Base-by-base conservation (phyloP, 2,329 filamentous ascomycete genomes). In the Eutypella sp. region DNA sequence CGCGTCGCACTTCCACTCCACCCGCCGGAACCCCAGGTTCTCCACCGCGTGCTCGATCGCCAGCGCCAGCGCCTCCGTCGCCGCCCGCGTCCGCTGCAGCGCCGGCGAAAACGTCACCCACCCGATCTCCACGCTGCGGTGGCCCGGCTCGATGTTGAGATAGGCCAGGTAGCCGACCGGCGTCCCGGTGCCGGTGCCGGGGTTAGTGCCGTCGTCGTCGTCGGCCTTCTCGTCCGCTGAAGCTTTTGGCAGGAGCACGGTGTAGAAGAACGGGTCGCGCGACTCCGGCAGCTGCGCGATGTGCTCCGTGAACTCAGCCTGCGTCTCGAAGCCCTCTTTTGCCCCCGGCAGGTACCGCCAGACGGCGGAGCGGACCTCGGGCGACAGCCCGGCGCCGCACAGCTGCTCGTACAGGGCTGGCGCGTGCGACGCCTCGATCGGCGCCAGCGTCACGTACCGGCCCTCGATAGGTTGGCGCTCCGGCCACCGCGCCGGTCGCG, bases 1-100 rank as follows among this genome's bases (percentile, higher is more conserved):
- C 15, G 68, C 53, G 56, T 85, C 73, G 44, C 78, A 80, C 55
- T 85, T 85, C 81, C 82, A 85, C 59, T 84, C 81, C 4, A 82
- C 72, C 7, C 82, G 67, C 3, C 73, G 60, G 56, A 79, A 82
- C 0, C 74, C 70, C 19, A 84, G 57, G 2, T 70, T 67, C 3
- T 76, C 72, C 52, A 85, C 78, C 0, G 72, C 71, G 45, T 79
- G 67, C 31, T 66, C 65, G 37, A 78, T 68, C n/a, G 83, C 58
- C 1, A 85, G 63, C 48, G 76, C 82, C 49, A 78, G 69, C 0
- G 73, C 70, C 57, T 85, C 82, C 0, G 80, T 85, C 0, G 79
- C 75, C 6, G 68, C 71, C 0, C 69, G 68, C 0, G 78, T 82
- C 13, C 74, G 70, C 56, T 79, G 75, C 15, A 85, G 57, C 1